phyloP scores from a whole-genome alignment of 306 rosid genomes.

The Astragalus membranaceus region DNA sequence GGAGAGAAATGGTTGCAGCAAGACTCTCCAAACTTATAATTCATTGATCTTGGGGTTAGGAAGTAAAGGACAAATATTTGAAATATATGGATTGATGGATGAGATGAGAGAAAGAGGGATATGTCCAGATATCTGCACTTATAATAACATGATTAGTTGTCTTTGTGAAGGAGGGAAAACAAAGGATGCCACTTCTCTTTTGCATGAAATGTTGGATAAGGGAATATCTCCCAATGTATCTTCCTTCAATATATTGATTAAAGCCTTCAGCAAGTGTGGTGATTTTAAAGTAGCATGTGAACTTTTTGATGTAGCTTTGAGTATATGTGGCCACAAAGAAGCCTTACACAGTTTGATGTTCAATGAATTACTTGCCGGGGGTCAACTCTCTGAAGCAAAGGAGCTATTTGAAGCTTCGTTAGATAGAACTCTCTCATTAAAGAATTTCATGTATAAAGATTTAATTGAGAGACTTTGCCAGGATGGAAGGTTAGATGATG shows the following conservation, averaged over 20 bases:
- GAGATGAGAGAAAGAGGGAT: conserved; percentile 89
- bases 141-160: conserved; percentile 63
- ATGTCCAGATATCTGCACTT: conserved; percentile 59
- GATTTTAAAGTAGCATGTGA: conserved; percentile 59
- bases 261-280: conserved; percentile 60
- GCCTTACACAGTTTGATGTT: conserved; percentile 73
- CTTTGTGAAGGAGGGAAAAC: conserved; percentile 73
- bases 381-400: conserved; percentile 55
- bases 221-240: conserved; percentile 67
- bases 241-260: conserved; percentile 68
- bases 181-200: conserved; percentile 70
- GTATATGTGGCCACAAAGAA: conserved; percentile 69
- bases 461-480: conserved; percentile 66
- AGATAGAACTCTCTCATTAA: conserved; percentile 50
- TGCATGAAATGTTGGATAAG: conserved; percentile 85
- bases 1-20: conserved; percentile 92
- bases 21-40: conserved; percentile 84
- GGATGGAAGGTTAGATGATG: conserved; percentile 71
- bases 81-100: conserved; percentile 86
- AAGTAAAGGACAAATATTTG: conserved; percentile 64
- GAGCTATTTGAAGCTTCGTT: conserved; percentile 63
- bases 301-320: conserved; percentile 59
- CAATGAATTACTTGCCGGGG: conserved; percentile 68
- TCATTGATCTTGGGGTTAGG: conserved; percentile 77
- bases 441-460: conserved; percentile 61